Evolutionary conservation across 2,329 filamentous ascomycete genomes (phyloP), one percentile per base, ranked within the genome.

Genomic region (Zymoseptoria passerinii): DNA sequence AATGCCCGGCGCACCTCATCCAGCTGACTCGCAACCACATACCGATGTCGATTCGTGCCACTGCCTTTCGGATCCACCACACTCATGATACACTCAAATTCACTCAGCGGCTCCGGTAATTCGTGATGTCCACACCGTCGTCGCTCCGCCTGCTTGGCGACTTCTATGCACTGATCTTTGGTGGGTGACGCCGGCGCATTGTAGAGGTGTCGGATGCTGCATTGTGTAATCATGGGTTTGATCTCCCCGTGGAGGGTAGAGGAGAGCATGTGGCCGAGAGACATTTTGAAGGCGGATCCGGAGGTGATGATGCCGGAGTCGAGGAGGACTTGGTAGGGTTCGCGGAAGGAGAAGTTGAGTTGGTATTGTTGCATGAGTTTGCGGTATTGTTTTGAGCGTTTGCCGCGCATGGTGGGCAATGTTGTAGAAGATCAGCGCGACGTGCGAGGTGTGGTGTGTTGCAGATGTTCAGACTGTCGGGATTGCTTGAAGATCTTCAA

Each of bases 291-390:
- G 53, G 84, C 83, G 64, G 87, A 84, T 20, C 91, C 86, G 72
- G 95, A 90, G 69, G 83, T 81, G 54, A 97, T 82, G 67, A 97
- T 89, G 64, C 91, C 85, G 59, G 90, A 89, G 71, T 96, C 92
- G 61, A 96, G 85, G 50, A 96, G 78, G 54, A 95, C 87, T 77
- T 97, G 94, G 76, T 96, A 97, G 9, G 94, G 91, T 76, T 94
- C 89, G 66, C 92, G 89, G 74, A 96, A 96, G 61, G 88, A 87
- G 72, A 95, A 96, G 61, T 85, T 86, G 73, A 92, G 82, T 71
- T 86, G 85, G 81, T 92, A 96, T 71, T 92, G 87, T 75, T 90
- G 87, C 86, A 99, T 95, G 70, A 96, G 85, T 84, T 96, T 96
- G 71, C 86, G 84, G 73, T 90, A 91, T 68, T 87, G 85, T 75